These are phyloP conservation scores for Vanrija sp. DNA, from an alignment of 1,284 basidiomycete species.

Conservation along the genomic window DNA sequence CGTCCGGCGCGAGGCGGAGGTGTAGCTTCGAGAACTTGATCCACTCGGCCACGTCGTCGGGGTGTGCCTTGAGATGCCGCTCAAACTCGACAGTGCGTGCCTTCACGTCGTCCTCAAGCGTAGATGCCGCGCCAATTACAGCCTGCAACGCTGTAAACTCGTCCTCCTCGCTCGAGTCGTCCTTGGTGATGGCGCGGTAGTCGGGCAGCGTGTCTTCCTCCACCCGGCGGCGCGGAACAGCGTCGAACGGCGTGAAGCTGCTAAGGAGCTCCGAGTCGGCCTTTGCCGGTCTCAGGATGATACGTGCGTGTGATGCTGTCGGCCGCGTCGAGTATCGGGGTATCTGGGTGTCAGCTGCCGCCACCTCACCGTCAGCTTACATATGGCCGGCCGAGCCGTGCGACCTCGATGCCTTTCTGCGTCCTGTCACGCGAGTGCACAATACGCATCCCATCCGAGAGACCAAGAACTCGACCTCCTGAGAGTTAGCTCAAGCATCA, in stretches of 20 bases:
- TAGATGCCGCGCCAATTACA: slow-evolving; percentile 26
- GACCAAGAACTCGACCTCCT: slow-evolving; percentile 27
- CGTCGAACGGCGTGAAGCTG: slow-evolving; percentile 7
- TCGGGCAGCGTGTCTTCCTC: background rate
- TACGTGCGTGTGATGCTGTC: slow-evolving; percentile 3
- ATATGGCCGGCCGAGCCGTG: slow-evolving; percentile 29
- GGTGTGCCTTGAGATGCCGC: slow-evolving; percentile 23
- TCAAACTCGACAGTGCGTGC: slow-evolving; percentile 32
- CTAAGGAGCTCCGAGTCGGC: slow-evolving; percentile 1
- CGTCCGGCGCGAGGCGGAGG: slow-evolving; percentile 13
- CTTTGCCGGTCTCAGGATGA: slow-evolving; percentile 7
- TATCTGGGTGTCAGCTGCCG: slow-evolving; percentile 10
- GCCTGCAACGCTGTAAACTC: slow-evolving; percentile 15
- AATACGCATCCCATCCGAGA: slow-evolving; percentile 24
- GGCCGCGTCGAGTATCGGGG: slow-evolving; percentile 14
- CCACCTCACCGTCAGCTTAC: slow-evolving; percentile 26
- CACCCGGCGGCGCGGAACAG: background rate
- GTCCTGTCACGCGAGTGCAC: slow-evolving; percentile 26
- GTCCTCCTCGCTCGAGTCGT: slow-evolving; percentile 13
- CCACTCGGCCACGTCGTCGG: slow-evolving; percentile 36
- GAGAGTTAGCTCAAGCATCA: too few species aligned
- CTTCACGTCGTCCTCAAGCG: slow-evolving; percentile 30
- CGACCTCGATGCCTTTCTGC: slow-evolving; percentile 33
- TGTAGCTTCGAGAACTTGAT: slow-evolving; percentile 41
- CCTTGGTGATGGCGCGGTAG: slow-evolving; percentile 11